Evolutionary conservation across 805 yeast genomes (phyloP).

Genomic region (Wickerhamomyces hampshirensis): DNA sequence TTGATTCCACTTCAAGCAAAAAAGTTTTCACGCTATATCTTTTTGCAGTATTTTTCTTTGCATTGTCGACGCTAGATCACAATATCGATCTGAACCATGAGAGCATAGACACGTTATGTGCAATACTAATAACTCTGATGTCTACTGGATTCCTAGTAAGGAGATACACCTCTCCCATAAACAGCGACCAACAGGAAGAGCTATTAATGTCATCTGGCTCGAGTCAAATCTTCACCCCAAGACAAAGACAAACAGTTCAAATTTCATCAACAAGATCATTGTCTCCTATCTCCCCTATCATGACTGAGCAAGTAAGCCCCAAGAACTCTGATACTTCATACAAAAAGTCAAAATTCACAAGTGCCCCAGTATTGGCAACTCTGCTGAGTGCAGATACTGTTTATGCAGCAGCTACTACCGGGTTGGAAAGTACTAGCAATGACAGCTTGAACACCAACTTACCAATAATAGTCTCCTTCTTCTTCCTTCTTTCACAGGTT

Average conservation of each 20-base stretch:
- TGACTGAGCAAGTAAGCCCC: no score
- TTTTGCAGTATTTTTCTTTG: background rate
- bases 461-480: slow-evolving; percentile 25
- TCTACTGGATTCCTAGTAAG: no score
- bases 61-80: background rate
- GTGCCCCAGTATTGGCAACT: slow-evolving; percentile 17
- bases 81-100: no score
- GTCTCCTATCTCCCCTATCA: no score
- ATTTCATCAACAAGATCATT: no score
- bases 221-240: no score
- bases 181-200: no score
- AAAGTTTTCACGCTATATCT: background rate
- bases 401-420: slow-evolving; percentile 3
- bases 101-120: no score
- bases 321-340: background rate
- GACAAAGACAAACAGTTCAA: no score
- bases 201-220: no score
- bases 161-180: no score
- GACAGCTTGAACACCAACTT: slow-evolving; percentile 3
- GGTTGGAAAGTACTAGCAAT: background rate
- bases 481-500: slow-evolving; percentile 26
- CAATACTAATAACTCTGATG: no score
- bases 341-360: background rate
- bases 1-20: background rate
- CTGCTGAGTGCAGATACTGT: slow-evolving; percentile 13